Percentiles rank a stretch among this genome's conserved stretches.
Conservation (phyloP, 2,329 filamentous ascomycete species). For the Cladobotryum mycophilum region DNA sequence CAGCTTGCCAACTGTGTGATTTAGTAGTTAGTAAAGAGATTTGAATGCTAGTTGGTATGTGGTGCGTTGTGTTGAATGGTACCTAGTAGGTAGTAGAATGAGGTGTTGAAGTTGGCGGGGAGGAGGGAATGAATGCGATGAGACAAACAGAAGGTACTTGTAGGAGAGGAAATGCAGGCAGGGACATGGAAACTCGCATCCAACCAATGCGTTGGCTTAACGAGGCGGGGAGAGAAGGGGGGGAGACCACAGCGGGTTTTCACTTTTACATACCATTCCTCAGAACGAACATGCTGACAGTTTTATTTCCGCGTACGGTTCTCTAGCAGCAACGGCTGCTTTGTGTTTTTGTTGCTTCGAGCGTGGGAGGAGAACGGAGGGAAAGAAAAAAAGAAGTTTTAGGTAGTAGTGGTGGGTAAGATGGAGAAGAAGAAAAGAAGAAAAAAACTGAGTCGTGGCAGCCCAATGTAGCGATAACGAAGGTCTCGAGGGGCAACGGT, state of each 20-base stretch:
- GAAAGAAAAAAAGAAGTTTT: not conserved
- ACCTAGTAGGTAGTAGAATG: not conserved
- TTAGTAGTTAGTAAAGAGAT: not conserved
- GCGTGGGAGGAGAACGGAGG: not conserved
- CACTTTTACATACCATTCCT: constrained; percentile 31
- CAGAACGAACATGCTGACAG: constrained; percentile 32
- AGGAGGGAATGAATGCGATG: not conserved
- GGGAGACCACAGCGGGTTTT: constrained; percentile 2
- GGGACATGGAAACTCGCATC: not conserved
- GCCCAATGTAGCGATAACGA: not conserved
- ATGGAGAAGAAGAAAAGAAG: not conserved
- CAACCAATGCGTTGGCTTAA: not conserved
- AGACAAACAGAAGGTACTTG: not conserved
- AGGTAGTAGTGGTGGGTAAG: not conserved
- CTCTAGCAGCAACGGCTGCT: constrained; percentile 1
- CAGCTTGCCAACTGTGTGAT: constrained; percentile 70
- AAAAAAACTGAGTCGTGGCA: not conserved
- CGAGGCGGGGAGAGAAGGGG: not conserved
- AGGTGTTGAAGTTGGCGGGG: not conserved
- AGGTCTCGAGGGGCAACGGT: constrained; percentile 1
- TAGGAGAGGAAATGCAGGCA: not conserved
- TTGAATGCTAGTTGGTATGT: not conserved
- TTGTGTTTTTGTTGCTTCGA: not conserved
- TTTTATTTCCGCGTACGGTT: not conserved
- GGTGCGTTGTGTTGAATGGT: not conserved